A percentile compares a stretch with the other conserved stretches of the same genome.
phyloP scores from a whole-genome alignment of 2,329 filamentous ascomycete genomes.

The Aureobasidium sp. region DNA sequence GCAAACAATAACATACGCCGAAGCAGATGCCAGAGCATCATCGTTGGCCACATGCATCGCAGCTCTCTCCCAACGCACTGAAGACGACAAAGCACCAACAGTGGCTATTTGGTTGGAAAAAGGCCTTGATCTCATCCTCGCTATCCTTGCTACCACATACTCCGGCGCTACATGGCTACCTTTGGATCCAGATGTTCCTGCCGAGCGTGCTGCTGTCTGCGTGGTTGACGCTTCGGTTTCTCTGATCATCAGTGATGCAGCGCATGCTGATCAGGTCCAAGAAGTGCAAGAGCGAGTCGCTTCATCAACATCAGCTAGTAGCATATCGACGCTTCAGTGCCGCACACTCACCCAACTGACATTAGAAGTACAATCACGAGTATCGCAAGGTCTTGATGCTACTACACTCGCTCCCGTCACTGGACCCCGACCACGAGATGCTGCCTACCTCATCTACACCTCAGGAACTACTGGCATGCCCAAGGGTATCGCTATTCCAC shows the following conservation, averaged over 20 bases:
- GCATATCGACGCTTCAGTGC: not conserved
- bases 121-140: not conserved
- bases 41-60: not conserved
- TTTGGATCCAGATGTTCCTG: not conserved
- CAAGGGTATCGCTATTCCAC: constrained; percentile 47
- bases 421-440: not conserved
- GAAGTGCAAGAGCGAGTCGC: not conserved
- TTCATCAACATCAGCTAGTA: not conserved
- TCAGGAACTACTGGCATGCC: constrained; percentile 80
- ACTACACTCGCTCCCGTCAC: not conserved
- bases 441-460: constrained; percentile 53
- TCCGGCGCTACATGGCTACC: not conserved
- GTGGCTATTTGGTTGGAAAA: not conserved
- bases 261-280: not conserved
- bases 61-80: not conserved
- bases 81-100: not conserved
- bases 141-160: not conserved
- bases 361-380: not conserved
- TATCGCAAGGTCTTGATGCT: too few species aligned
- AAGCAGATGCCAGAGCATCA: not conserved
- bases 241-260: not conserved
- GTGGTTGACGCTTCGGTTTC: not conserved
- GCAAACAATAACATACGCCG: not conserved
- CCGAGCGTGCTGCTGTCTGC: not conserved
- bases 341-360: not conserved